phyloP scores from a whole-genome alignment of 805 yeast species.

The Candida takata region DNA sequence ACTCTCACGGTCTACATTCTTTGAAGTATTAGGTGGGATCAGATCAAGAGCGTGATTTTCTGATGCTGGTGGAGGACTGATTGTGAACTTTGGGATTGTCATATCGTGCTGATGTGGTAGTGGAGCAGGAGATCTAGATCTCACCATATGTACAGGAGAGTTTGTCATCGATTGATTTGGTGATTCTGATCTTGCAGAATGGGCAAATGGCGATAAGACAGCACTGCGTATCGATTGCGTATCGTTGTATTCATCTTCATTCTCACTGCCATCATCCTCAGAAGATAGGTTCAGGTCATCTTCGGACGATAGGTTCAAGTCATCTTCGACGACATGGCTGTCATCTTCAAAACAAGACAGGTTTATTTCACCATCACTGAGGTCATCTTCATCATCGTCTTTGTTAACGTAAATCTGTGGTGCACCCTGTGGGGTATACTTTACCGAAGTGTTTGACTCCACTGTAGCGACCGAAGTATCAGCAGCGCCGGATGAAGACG shows the following conservation, averaged over 20 bases:
- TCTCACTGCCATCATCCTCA: background rate
- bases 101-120: too few species aligned
- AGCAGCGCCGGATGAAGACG: background rate
- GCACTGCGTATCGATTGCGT: constrained; percentile 16
- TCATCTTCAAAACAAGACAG: constrained; percentile 5
- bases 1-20: background rate
- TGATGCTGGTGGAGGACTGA: constrained; percentile 1
- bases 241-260: constrained; percentile 6
- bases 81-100: background rate
- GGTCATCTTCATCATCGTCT: constrained; percentile 7
- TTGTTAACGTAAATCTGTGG: background rate
- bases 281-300: constrained; percentile 2
- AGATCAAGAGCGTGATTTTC: background rate
- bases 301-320: constrained; percentile 1
- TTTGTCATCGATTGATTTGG: constrained; percentile 1
- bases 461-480: background rate
- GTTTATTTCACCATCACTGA: constrained; percentile 11
- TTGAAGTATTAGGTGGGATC: background rate
- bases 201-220: constrained; percentile 10
- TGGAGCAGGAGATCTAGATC: background rate
- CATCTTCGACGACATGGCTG: constrained; percentile 1
- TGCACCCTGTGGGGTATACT: constrained; percentile 7
- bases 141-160: constrained; percentile 1
- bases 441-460: constrained; percentile 1
- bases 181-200: background rate